Percentiles rank a stretch among this genome's conserved stretches.
These are phyloP conservation scores for Delphinella strobiligena DNA, from an alignment of 2,329 filamentous ascomycete species.

Conservation along the genomic window DNA sequence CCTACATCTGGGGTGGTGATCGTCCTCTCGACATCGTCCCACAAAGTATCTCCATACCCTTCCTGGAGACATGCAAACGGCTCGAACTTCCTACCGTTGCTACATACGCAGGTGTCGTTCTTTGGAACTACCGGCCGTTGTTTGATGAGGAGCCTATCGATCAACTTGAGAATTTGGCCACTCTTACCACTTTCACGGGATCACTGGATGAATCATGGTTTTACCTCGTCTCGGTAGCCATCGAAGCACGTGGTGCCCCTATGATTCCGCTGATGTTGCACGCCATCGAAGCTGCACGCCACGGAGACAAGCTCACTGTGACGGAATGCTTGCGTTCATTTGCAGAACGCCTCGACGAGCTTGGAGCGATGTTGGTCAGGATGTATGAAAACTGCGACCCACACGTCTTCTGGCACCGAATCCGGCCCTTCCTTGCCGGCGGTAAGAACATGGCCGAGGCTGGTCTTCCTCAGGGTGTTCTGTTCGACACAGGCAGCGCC, in stretches of 20 bases:
- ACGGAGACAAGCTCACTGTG: constrained; percentile 57
- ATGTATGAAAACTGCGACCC: constrained; percentile 97
- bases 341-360: constrained; percentile 77
- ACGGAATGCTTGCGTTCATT: constrained; percentile 67
- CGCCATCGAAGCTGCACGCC: constrained; percentile 69
- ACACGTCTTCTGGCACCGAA: constrained; percentile 87
- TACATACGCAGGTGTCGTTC: constrained; percentile 79
- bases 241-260: constrained; percentile 81
- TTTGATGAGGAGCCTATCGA: constrained; percentile 75
- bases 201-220: constrained; percentile 98
- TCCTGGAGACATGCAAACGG: constrained; percentile 58
- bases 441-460: constrained; percentile 97
- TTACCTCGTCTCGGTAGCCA: constrained; percentile 88
- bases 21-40: constrained; percentile 61
- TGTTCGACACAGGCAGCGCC: constrained; percentile 64
- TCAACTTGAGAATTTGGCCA: constrained; percentile 75
- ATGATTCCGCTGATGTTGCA: constrained; percentile 80
- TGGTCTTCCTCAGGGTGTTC: constrained; percentile 72
- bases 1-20: constrained; percentile 81
- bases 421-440: constrained; percentile 89
- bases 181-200: constrained; percentile 82
- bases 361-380: constrained; percentile 64
- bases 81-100: constrained; percentile 86
- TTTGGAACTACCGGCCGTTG: constrained; percentile 96
- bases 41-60: constrained; percentile 68